Percentiles rank a stretch among this genome's conserved stretches.
These are phyloP conservation scores for Ogataea methylovora DNA, from an alignment of 805 yeast species.

Conservation along the genomic window DNA sequence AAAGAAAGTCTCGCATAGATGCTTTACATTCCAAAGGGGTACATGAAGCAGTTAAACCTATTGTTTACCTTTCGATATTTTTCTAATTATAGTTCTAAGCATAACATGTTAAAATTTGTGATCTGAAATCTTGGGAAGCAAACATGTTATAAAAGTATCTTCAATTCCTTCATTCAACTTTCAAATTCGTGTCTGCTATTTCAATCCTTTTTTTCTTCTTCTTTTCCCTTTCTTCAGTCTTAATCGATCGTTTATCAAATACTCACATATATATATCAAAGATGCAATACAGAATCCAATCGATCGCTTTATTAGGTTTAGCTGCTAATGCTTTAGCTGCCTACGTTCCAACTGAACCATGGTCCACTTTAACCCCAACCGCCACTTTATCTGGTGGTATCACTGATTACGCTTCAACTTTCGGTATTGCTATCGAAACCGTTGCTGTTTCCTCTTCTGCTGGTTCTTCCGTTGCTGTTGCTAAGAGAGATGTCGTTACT, in stretches of 20 bases:
- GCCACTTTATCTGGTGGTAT: constrained; percentile 38
- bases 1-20: too few relatives aligned
- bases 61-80: too few relatives aligned
- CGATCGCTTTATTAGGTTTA: neutral
- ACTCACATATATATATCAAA: neutral
- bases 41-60: too few relatives aligned
- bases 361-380: constrained; percentile 61
- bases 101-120: too few relatives aligned
- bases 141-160: too few relatives aligned
- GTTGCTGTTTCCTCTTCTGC: constrained; percentile 26
- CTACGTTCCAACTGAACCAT: constrained; percentile 49
- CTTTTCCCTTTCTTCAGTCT: neutral
- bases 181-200: neutral
- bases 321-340: constrained; percentile 30
- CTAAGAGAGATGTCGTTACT: constrained; percentile 29
- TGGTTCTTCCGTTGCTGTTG: constrained; percentile 19
- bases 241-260: neutral
- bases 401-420: constrained; percentile 48
- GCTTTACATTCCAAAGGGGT: too few relatives aligned
- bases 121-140: too few relatives aligned
- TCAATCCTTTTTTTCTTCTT: neutral
- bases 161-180: neutral
- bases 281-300: constrained; percentile 1
- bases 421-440: constrained; percentile 67
- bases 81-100: too few relatives aligned